Base-by-base conservation (phyloP, 257 asterid species). In the Osmanthus fragrans region DNA sequence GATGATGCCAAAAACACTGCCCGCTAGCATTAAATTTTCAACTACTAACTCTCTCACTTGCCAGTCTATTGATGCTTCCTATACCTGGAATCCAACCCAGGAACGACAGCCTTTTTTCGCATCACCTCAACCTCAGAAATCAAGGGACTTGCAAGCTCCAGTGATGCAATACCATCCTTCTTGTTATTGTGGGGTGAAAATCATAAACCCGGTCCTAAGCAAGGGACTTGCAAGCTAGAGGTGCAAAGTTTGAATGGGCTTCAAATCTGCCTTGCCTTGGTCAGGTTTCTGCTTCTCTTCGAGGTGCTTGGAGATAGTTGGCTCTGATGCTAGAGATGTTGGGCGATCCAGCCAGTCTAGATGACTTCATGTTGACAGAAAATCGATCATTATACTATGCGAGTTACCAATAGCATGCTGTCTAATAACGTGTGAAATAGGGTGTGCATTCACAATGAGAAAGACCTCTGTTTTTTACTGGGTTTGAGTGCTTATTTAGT, bases 141-240 rank as follows among this genome's bases (percentile, higher is more conserved):
- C 37, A 81, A 71, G 77, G 79, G 86, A 81, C 66, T 72, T 75
- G 56, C 88, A 64, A 32, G 81, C 86, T 76, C 87, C 89, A 19
- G 77, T 65, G 11, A 70, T 80, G 49, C 94, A 81, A 32, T 73
- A 73, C 75, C 86, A 80, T 76, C 91, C 86, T 73, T 80, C 54
- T 73, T 93, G 98, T 74, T 86, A 85, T 73, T 91, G 97, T 73
- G 97, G 98, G 84, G 90, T 90, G 76, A 85, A 84, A 32, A 91
- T 36, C 84, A 88, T 11, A 90, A 88, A 79, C 96, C 98, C 5
- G 97, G 97, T 73, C 97, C 96, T 19, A 91, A 87, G 81, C 96
- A 91, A 79, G 97, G 97, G 51, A 86, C 27, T 25, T 25, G 27
- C 27, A 25, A 25, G 27, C 27, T 25, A 0, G 27, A 25, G 27